Evolutionary conservation across 2,329 filamentous ascomycete genomes (phyloP), one percentile per base, ranked within the genome.

Genomic region (Fusarium oligoseptatum): DNA sequence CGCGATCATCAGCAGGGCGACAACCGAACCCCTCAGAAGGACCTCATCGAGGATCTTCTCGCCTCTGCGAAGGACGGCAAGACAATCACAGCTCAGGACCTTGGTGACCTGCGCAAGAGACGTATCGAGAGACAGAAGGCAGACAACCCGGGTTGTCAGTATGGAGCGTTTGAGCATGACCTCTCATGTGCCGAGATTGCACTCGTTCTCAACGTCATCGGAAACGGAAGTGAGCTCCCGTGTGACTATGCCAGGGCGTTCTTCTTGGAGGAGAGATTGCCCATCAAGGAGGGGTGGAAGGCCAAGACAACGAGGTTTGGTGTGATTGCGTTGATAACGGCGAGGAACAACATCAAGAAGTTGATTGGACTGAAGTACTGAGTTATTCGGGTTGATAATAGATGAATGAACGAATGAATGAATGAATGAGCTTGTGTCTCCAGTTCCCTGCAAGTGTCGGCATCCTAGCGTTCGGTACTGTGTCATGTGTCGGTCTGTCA

Each of bases 181-280:
- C 65, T 78, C 22, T 67, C 71, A 1, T 78, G 74, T 17, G 64
- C 67, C 27, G 76, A 78, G 48, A 77, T 78, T 43, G 68, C 74
- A 2, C 67, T 78, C 6, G 45, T 78, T 14, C 67, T 78, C 11
- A 69, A 72, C 14, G 66, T 76, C 4, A 70, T 78, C 34, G 76
- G 76, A 2, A 71, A 72, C 27, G 75, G 76, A 9, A 55, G 69
- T 0, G 62, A 50, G 9, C 36, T 77, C 8, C 52, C 45, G 9
- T 76, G 73, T n/a, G 63, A 34, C 7, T 76, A 74, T 50, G 68
- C 68, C 22, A 64, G 50, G 32, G 74, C 73, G 3, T 74, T 76
- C 45, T 64, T 74, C 17, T 43, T 63, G n/a, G 73, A 76, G 60
- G 73, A 76, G 62, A 67, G 74, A 22, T 11, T 76, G 14, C 74